These are phyloP conservation scores for Neofusicoccum parvum DNA, from an alignment of 2,329 filamentous ascomycete species.

Conservation along the genomic window DNA sequence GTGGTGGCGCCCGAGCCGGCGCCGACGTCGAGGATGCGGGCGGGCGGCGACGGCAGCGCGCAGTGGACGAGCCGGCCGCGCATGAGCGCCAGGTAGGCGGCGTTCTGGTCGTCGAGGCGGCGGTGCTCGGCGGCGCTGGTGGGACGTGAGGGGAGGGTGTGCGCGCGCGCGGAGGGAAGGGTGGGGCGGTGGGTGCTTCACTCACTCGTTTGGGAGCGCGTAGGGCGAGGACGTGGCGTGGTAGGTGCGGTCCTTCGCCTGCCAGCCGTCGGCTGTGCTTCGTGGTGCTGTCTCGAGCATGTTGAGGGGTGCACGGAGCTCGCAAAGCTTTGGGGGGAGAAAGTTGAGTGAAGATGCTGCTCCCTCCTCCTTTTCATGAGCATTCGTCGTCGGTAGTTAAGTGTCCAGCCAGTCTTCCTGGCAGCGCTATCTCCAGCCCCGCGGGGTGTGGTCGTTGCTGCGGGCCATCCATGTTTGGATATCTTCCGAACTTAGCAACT, in stretches of 20 bases:
- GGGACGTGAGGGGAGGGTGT: too few relatives aligned
- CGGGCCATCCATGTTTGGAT: background rate
- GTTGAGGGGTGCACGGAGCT: background rate
- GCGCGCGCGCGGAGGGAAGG: too few relatives aligned
- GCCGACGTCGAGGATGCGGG: conserved; percentile 26
- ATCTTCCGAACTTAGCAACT: background rate
- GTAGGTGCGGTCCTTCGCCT: conserved; percentile 19
- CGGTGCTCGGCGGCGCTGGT: conserved; percentile 26
- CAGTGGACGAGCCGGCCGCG: conserved; percentile 23
- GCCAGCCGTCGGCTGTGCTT: background rate
- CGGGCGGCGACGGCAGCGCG: conserved; percentile 7
- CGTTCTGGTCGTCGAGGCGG: conserved; percentile 28
- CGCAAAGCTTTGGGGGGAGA: too few relatives aligned
- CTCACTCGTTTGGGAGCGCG: conserved; percentile 29
- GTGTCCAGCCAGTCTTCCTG: too few relatives aligned
- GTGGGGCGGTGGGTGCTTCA: background rate
- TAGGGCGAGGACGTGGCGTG: conserved; percentile 27
- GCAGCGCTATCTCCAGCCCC: too few relatives aligned
- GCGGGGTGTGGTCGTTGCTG: too few relatives aligned
- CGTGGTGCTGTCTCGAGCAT: background rate
- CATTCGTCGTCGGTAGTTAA: too few relatives aligned
- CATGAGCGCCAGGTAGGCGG: conserved; percentile 24
- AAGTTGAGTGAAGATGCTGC: too few relatives aligned
- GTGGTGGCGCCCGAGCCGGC: conserved; percentile 27
- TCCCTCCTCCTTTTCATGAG: too few relatives aligned